Percentiles rank a stretch among this genome's conserved stretches.
Conservation (phyloP, 2,329 filamentous ascomycete genomes). For the Daldinia sp. region DNA sequence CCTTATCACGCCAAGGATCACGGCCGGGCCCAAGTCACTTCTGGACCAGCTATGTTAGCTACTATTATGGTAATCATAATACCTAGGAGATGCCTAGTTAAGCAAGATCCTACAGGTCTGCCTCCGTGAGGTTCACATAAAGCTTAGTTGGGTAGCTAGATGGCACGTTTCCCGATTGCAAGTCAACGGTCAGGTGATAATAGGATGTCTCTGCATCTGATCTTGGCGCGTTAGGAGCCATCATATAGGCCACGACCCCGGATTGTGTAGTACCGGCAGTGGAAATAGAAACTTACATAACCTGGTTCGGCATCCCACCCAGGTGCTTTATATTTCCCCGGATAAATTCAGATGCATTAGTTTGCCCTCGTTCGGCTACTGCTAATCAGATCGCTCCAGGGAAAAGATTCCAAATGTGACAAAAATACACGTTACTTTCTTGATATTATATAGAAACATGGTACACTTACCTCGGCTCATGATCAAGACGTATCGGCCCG, state of each 20-base stretch:
- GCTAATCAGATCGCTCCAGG: not conserved
- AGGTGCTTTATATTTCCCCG: slow-evolving; percentile 14
- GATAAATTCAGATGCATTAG: slow-evolving; percentile 25
- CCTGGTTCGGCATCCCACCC: slow-evolving; percentile 16
- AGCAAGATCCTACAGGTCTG: not conserved
- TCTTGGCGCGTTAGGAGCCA: slow-evolving; percentile 16
- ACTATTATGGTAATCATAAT: slow-evolving; percentile 8
- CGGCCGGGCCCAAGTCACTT: not conserved
- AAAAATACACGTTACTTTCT: slow-evolving; percentile 3
- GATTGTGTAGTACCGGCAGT: slow-evolving; percentile 26
- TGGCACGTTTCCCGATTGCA: slow-evolving; percentile 7
- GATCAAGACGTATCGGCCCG: slow-evolving; percentile 9
- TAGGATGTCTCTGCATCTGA: slow-evolving; percentile 16
- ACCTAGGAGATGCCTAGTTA: slow-evolving; percentile 1
- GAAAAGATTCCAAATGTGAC: slow-evolving; percentile 34
- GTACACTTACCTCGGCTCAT: not conserved
- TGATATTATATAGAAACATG: not conserved
- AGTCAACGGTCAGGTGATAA: slow-evolving; percentile 25
- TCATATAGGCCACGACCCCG: slow-evolving; percentile 16
- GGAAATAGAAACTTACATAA: slow-evolving; percentile 27
- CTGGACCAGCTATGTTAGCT: slow-evolving; percentile 2
- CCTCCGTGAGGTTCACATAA: slow-evolving; percentile 4
- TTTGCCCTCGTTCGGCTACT: slow-evolving; percentile 11
- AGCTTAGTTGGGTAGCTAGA: not conserved
- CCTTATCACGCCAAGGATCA: not conserved